Conservation (phyloP, 352 stramenopile genomes). For the Phytophthora vignae region DNA sequence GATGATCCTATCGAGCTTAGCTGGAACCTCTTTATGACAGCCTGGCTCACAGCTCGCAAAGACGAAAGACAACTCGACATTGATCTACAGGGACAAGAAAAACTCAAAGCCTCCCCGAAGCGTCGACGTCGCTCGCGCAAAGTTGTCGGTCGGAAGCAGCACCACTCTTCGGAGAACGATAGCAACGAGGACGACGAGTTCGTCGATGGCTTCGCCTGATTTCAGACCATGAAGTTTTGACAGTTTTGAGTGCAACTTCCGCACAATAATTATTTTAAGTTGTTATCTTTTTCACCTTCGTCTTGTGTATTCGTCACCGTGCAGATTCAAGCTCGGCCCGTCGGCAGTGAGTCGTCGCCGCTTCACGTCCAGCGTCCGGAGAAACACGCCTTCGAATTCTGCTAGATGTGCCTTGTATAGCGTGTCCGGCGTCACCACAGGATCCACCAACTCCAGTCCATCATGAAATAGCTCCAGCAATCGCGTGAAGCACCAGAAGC, state of each 20-base stretch:
- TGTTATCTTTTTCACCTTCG: constrained; percentile 6
- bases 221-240: constrained; percentile 9
- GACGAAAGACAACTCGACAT: constrained; percentile 82
- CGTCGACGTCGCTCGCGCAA: constrained; percentile 56
- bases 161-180: constrained; percentile 24
- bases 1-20: constrained; percentile 45
- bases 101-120: constrained; percentile 27
- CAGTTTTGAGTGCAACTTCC: constrained; percentile 11
- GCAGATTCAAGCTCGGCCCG: constrained; percentile 19
- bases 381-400: constrained; percentile 72
- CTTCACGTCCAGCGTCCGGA: constrained; percentile 69
- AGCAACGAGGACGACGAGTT: constrained; percentile 48
- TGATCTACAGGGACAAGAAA: constrained; percentile 42
- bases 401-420: constrained; percentile 49
- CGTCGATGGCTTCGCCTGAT: constrained; percentile 43
- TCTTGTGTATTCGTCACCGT: constrained; percentile 33
- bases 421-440: constrained; percentile 40
- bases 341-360: constrained; percentile 39
- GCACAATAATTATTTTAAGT: constrained; percentile 6
- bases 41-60: constrained; percentile 58
- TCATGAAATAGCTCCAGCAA: constrained; percentile 70
- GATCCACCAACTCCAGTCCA: constrained; percentile 55
- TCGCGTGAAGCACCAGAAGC: constrained; percentile 79
- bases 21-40: constrained; percentile 73
- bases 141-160: constrained; percentile 15